Evolutionary conservation across 768 basidiomycete genomes (phyloP).

Genomic region (Fomitopsis pulvina): DNA sequence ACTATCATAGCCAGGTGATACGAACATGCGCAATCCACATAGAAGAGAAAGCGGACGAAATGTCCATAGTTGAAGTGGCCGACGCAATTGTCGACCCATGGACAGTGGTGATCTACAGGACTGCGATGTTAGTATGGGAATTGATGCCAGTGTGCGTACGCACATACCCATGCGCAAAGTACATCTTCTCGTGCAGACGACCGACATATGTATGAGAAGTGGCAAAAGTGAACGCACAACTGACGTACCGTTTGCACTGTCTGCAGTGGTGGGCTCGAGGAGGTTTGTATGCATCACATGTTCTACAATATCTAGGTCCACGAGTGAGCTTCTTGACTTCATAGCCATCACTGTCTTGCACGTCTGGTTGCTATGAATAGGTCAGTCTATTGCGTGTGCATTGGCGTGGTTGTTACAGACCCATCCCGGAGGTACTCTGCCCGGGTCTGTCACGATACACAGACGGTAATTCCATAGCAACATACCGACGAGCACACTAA

Average conservation of each 20-base stretch:
- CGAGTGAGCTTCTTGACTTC: constrained; percentile 91
- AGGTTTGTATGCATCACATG: constrained; percentile 81
- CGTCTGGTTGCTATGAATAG: constrained; percentile 62
- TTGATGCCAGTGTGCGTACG: neutral
- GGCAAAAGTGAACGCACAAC: neutral
- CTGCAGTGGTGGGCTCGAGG: constrained; percentile 91
- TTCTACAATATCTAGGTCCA: constrained; percentile 77
- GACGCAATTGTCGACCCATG: constrained; percentile 93
- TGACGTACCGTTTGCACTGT: constrained; percentile 68
- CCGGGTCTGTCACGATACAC: constrained; percentile 80
- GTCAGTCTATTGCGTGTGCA: neutral
- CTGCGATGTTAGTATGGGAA: constrained; percentile 8
- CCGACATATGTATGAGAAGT: neutral
- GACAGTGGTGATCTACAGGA: constrained; percentile 76
- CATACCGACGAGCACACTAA: constrained; percentile 67
- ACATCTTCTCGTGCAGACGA: constrained; percentile 40
- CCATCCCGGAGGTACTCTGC: constrained; percentile 73
- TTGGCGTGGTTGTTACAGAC: constrained; percentile 32
- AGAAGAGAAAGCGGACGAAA: constrained; percentile 89
- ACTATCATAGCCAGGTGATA: constrained; percentile 87
- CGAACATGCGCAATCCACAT: constrained; percentile 81
- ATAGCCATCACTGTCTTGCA: constrained; percentile 55
- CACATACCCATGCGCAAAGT: constrained; percentile 82
- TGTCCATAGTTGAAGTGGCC: constrained; percentile 88
- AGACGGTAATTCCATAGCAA: constrained; percentile 87